A percentile compares a stretch with the other conserved stretches of the same genome.
Evolutionary conservation across 805 yeast genomes (phyloP).

Genomic region (Cyberlindnera mississippiensis): DNA sequence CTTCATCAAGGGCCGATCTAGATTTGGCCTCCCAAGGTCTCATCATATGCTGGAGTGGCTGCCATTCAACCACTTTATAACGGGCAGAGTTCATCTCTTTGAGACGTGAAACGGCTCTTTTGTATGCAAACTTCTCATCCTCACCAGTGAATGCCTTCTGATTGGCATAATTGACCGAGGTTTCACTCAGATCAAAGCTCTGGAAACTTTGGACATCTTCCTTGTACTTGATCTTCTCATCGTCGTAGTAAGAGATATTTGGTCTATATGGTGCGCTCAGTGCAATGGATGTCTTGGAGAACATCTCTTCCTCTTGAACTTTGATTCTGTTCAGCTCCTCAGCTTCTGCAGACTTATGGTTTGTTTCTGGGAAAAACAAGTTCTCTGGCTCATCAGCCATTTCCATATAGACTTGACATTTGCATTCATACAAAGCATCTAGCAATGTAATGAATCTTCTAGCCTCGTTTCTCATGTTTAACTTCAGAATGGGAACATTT

Average conservation of each 20-base stretch:
- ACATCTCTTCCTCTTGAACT: slow-evolving; percentile 68
- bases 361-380: slow-evolving; percentile 70
- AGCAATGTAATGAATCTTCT: slow-evolving; percentile 60
- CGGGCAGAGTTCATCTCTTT: slow-evolving; percentile 50
- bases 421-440: slow-evolving; percentile 67
- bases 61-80: slow-evolving; percentile 56
- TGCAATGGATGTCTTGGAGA: slow-evolving; percentile 57
- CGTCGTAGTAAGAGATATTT: slow-evolving; percentile 59
- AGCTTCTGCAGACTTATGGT: slow-evolving; percentile 25
- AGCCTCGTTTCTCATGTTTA: slow-evolving; percentile 62
- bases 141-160: slow-evolving; percentile 65
- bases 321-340: slow-evolving; percentile 35
- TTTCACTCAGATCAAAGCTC: slow-evolving; percentile 23
- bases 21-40: slow-evolving; percentile 52
- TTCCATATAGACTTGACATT: slow-evolving; percentile 54
- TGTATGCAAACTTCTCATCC: slow-evolving; percentile 71
- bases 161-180: slow-evolving; percentile 38
- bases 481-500: slow-evolving; percentile 55
- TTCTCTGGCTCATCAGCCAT: slow-evolving; percentile 45
- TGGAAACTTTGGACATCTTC: slow-evolving; percentile 21
- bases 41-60: slow-evolving; percentile 46
- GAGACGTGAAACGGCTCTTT: slow-evolving; percentile 64
- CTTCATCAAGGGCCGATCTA: neutral
- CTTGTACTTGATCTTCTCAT: slow-evolving; percentile 35
- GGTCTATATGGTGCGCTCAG: slow-evolving; percentile 65